Evolutionary conservation across 1,284 basidiomycete species (phyloP).

Genomic region (Boletus sp.): DNA sequence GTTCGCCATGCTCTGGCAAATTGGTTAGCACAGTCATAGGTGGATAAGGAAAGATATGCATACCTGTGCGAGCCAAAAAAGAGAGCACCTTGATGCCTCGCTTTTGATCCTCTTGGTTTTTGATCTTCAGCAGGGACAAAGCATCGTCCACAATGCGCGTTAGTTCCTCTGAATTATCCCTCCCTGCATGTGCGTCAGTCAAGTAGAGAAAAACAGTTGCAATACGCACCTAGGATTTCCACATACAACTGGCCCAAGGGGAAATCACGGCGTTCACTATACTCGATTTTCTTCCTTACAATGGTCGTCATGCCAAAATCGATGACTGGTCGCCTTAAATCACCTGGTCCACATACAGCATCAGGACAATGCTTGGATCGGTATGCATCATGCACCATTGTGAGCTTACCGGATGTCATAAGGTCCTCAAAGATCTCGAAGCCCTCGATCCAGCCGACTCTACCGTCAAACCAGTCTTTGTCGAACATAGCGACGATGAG

Average conservation of each 20-base stretch:
- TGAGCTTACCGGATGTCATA: conserved; percentile 7
- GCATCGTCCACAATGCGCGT: not conserved
- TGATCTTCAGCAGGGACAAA: not conserved
- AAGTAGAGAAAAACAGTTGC: no score
- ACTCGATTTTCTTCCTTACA: conserved; percentile 9
- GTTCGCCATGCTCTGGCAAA: no score
- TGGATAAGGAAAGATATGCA: not conserved
- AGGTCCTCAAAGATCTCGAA: conserved; percentile 4
- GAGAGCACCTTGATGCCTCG: conserved; percentile 8
- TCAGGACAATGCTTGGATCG: not conserved
- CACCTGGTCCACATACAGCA: not conserved
- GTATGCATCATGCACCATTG: no score
- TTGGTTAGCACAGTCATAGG: no score
- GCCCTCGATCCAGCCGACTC: conserved; percentile 15
- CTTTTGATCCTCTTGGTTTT: not conserved
- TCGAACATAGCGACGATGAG: conserved; percentile 3
- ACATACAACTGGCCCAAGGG: conserved; percentile 4
- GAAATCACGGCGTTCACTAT: not conserved
- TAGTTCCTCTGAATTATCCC: not conserved
- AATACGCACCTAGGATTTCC: conserved; percentile 9
- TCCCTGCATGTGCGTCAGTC: not conserved
- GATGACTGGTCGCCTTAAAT: conserved; percentile 1
- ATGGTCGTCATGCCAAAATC: not conserved
- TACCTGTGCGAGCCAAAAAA: conserved; percentile 8
- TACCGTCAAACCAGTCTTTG: conserved; percentile 21